Base-by-base conservation (phyloP, 495 filamentous ascomycete genomes). In the Rostrohypoxylon terebratum region DNA sequence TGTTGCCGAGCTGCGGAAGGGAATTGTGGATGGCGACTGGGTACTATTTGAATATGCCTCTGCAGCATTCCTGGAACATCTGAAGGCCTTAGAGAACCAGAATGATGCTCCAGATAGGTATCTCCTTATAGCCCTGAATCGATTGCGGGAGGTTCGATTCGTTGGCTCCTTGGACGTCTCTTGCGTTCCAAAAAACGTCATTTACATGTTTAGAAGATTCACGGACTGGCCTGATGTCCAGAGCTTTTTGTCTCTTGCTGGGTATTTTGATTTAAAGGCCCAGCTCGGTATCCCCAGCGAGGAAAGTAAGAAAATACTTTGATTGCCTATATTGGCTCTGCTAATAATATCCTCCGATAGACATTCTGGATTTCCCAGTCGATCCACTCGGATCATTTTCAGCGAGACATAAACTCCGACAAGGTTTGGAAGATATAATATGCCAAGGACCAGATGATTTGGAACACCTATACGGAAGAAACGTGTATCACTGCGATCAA, bases 21-120 rank as follows among this genome's bases (percentile, higher is more conserved):
- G 25, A 28, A 50, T 63, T 18, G 10, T 45, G 23, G 13, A 40
- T n/a, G 69, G 69, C 21, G 69, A 63, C 44, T 71, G 66, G 34
- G 62, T 63, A 14, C 20, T 71, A 51, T 67, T 71, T 40, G 69
- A 66, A 25, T 71, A 71, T 36, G 58, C 50, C 20, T 71, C 69
- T 1, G 42, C 20, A 33, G 14, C n/a, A 8, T 66, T 71, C 31
- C 44, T 71, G 16, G 69, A 63, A 31, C 69, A 71, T 36, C 48
- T 71, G 1, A 51, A 58, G 6, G 11, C 33, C 8, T n/a, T 71
- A 8, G 57, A 42, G 25, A 58, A 3, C n/a, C 57, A n/a, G 4
- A n/a, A 20, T 33, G 9, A 1, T 28, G 25, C 38, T 9, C 2
- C 38, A n/a, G 63, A 66, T 3, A 31, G 0, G 9, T 25, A n/a